Conservation (phyloP, 2,329 filamentous ascomycete species). For the Phyllosticta capitalensis region DNA sequence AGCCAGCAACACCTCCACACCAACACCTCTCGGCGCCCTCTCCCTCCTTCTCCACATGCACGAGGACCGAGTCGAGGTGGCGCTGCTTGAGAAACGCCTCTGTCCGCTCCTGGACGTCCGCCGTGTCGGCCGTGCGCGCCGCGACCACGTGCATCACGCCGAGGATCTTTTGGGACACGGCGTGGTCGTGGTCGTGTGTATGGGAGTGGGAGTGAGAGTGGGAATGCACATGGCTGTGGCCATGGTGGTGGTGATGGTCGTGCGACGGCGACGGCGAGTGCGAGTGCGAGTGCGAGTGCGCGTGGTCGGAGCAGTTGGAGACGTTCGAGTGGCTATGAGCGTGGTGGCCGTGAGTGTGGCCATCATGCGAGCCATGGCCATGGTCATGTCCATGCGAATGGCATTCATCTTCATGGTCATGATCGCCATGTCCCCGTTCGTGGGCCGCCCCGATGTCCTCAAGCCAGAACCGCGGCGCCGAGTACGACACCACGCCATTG, state of each 20-base stretch:
- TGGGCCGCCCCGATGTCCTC: constrained; percentile 53
- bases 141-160: constrained; percentile 84
- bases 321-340: constrained; percentile 25
- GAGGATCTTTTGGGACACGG: constrained; percentile 51
- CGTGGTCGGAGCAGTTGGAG: constrained; percentile 27
- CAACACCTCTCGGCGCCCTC: constrained; percentile 46
- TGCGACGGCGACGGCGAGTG: constrained; percentile 19
- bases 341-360: constrained; percentile 20
- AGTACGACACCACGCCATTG: constrained; percentile 75
- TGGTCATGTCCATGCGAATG: constrained; percentile 28
- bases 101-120: constrained; percentile 76
- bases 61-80: constrained; percentile 63
- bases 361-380: constrained; percentile 18
- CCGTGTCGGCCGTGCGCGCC: constrained; percentile 59
- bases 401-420: constrained; percentile 13
- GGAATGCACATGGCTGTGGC: constrained; percentile 12
- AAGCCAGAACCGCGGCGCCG: constrained; percentile 85
- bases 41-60: constrained; percentile 82
- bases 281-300: constrained; percentile 21
- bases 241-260: constrained; percentile 23
- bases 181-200: constrained; percentile 19
- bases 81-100: constrained; percentile 59
- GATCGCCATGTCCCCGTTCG: constrained; percentile 29
- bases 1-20: constrained; percentile 42
- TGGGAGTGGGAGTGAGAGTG: constrained; percentile 25